Evolutionary conservation across 78 protist species (phyloP), one percentile per base, ranked within the genome.

Genomic region (Dictyostelium purpureum): DNA sequence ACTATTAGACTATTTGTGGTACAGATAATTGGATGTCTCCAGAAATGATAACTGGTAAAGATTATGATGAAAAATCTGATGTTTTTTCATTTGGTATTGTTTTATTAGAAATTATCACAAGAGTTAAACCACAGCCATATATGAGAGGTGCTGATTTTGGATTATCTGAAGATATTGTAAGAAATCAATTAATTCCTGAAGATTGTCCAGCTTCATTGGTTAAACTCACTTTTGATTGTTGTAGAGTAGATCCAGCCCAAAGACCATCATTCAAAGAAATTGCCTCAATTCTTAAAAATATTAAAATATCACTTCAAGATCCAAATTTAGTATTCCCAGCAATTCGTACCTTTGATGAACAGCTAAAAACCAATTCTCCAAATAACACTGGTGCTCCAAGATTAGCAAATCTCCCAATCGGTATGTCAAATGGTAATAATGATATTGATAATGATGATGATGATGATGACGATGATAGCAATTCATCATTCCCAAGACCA

Each of bases 11-110:
- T 6, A 85, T 85, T 73, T 85, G 92, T 73, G 92, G 92, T n/a
- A 85, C 92, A 45, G 92, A 85, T 61, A 85, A 85, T 61, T 85
- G 92, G 92, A 85, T 85, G 92, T 66, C 79, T 73, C 81, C 81
- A 75, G 81, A 85, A 38, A 85, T 85, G 92, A 85, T 85, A 26
- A 70, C 47, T 16, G 92, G 92, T 31, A 59, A 73, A 35, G 92
- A 85, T 61, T 85, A 85, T 73, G 92, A 85, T 31, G 82, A 85
- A 51, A 85, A 51, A 26, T 85, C 75, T 31, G 92, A 85, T 85
- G 79, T 85, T 10, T 85, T 85, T 57, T 85, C 92, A 73, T 85
- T 85, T 85, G 92, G 92, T 49, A 73, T 85, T 52, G 35, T 85
- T 6, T 45, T 85, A 26, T 85, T 56, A 26, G 92, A 85, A 38